These are phyloP conservation scores for Triangularia setosa DNA, from an alignment of 2,329 filamentous ascomycete species.

Conservation along the genomic window DNA sequence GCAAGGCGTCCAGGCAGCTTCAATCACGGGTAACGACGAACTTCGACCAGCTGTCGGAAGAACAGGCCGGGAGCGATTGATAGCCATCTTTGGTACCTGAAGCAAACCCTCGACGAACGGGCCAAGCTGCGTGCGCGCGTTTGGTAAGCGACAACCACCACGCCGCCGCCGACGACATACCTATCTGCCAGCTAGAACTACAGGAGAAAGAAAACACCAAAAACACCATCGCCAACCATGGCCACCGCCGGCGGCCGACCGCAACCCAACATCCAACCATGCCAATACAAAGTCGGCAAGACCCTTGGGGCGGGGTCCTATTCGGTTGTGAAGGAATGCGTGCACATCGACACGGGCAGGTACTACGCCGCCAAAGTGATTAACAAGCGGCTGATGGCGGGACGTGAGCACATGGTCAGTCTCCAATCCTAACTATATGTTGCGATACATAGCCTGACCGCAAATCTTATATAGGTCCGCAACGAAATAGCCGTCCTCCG, in stretches of 20 bases:
- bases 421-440: no score
- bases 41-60: neutral
- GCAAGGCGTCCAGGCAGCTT: neutral
- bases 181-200: neutral
- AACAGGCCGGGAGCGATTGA: neutral
- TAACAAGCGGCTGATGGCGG: conserved; percentile 97
- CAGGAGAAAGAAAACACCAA: neutral
- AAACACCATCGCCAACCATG: conserved; percentile 3
- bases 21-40: neutral
- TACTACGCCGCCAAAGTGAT: conserved; percentile 99
- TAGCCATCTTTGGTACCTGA: neutral
- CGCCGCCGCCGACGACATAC: neutral
- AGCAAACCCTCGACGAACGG: neutral
- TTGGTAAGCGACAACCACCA: neutral
- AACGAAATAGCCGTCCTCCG: conserved; percentile 98
- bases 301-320: conserved; percentile 95
- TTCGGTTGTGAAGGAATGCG: conserved; percentile 97
- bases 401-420: conserved; percentile 90
- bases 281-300: conserved; percentile 97
- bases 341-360: conserved; percentile 94
- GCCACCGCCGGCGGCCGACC: conserved; percentile 21
- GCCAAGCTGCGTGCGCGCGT: neutral
- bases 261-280: conserved; percentile 77
- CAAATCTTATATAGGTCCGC: no score
- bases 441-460: no score